Evolutionary conservation across 768 basidiomycete genomes (phyloP).

Genomic region (Holtermannia corniformis): DNA sequence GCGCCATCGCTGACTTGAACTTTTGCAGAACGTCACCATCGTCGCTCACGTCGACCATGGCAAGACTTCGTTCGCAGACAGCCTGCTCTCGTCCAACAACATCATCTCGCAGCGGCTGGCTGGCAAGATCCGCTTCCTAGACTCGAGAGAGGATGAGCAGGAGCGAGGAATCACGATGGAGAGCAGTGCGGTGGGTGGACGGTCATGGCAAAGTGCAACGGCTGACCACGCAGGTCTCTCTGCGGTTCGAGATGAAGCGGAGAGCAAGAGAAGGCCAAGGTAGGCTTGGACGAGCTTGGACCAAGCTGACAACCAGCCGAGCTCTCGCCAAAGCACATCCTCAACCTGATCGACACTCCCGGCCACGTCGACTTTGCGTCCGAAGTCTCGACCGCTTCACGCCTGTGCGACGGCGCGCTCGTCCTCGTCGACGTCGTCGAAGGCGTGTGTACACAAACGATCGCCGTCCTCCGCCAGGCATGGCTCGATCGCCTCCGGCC

Average conservation of each 20-base stretch:
- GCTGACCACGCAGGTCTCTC: slow-evolving; percentile 47
- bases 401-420: slow-evolving; percentile 88
- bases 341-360: slow-evolving; percentile 97
- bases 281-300: slow-evolving; percentile 5
- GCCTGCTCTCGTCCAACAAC: slow-evolving; percentile 89
- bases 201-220: not conserved
- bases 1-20: slow-evolving; percentile 49
- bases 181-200: slow-evolving; percentile 59
- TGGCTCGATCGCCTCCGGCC: slow-evolving; percentile 83
- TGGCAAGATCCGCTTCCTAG: slow-evolving; percentile 90
- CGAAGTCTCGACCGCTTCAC: slow-evolving; percentile 88
- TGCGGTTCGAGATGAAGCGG: slow-evolving; percentile 74
- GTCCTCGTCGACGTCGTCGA: slow-evolving; percentile 91
- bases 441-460: slow-evolving; percentile 98
- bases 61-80: slow-evolving; percentile 69
- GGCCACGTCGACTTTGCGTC: slow-evolving; percentile 98
- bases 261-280: slow-evolving; percentile 26
- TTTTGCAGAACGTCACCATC: slow-evolving; percentile 65
- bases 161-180: slow-evolving; percentile 99
- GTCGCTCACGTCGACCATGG: slow-evolving; percentile 62
- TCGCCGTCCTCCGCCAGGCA: slow-evolving; percentile 87
- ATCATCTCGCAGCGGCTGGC: slow-evolving; percentile 93
- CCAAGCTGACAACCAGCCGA: slow-evolving; percentile 24
- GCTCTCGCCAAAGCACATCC: slow-evolving; percentile 58
- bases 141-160: slow-evolving; percentile 93